A percentile compares a stretch with the other conserved stretches of the same genome.
These are phyloP conservation scores for Kluyveromyces marxianus DNA, from an alignment of 1,139 yeast species.

Conservation along the genomic window DNA sequence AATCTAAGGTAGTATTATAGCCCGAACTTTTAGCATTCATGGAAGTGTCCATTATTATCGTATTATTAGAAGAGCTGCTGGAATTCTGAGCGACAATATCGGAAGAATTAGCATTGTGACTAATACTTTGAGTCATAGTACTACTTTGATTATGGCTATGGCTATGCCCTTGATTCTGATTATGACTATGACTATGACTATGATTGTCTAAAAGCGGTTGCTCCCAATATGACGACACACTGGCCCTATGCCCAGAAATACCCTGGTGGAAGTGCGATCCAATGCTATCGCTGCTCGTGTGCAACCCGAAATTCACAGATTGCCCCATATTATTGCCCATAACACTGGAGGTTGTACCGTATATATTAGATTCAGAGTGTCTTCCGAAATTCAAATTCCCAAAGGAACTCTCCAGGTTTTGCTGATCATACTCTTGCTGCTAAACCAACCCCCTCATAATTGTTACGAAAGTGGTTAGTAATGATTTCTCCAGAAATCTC, in stretches of 20 bases:
- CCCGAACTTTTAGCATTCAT: conserved; percentile 8
- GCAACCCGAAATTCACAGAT: neutral
- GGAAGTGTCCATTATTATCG: conserved; percentile 7
- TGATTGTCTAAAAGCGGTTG: neutral
- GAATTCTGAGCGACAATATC: neutral
- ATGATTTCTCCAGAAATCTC: neutral
- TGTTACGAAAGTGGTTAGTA: neutral
- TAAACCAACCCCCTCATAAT: neutral
- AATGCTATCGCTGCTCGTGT: neutral
- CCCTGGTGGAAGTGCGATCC: neutral
- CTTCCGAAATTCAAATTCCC: conserved; percentile 8
- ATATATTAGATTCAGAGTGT: conserved; percentile 7
- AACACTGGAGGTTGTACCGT: conserved; percentile 9
- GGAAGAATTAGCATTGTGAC: too few species aligned
- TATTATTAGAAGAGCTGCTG: conserved; percentile 3
- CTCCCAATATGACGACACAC: conserved; percentile 2
- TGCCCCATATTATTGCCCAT: conserved; percentile 3
- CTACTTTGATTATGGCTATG: too few species aligned
- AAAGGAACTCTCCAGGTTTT: conserved; percentile 9
- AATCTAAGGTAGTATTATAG: conserved; percentile 9
- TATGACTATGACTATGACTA: neutral
- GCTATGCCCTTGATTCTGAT: too few species aligned
- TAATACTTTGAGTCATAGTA: too few species aligned
- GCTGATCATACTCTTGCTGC: conserved; percentile 2
- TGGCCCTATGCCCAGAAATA: neutral